Conservation (phyloP, 306 rosid species). For the Cyclanthera cordifolia region DNA sequence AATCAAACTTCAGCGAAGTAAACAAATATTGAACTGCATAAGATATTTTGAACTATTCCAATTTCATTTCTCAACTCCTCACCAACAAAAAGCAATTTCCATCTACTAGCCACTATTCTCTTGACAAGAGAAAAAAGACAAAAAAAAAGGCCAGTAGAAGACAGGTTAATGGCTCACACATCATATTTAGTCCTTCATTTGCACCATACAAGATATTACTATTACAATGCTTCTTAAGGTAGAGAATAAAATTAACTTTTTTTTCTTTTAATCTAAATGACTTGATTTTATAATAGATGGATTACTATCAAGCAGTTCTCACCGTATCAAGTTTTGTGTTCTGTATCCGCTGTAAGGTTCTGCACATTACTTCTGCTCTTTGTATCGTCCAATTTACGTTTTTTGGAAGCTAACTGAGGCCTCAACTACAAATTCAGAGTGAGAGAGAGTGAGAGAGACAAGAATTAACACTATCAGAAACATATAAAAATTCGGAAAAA, state of each 20-base stretch:
- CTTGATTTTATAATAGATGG: slow-evolving; percentile 21
- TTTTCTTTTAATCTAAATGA: slow-evolving; percentile 23
- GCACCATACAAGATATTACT: background rate
- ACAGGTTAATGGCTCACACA: slow-evolving; percentile 1
- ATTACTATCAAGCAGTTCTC: slow-evolving; percentile 16
- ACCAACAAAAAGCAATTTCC: slow-evolving; percentile 5
- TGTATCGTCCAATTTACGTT: slow-evolving; percentile 24
- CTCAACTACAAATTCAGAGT: slow-evolving; percentile 36
- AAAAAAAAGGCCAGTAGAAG: background rate
- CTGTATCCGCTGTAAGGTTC: slow-evolving; percentile 8
- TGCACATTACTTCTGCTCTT: slow-evolving; percentile 18
- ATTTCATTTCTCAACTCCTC: background rate
- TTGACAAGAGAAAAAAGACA: background rate
- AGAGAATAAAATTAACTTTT: slow-evolving; percentile 2
- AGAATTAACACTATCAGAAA: background rate
- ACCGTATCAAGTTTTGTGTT: slow-evolving; percentile 21
- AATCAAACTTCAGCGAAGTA: background rate
- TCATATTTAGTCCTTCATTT: slow-evolving; percentile 10
- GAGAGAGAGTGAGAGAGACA: background rate
- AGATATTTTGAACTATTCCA: slow-evolving; percentile 6
- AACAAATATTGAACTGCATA: background rate
- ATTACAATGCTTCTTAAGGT: slow-evolving; percentile 6
- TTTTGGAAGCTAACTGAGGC: slow-evolving; percentile 42
- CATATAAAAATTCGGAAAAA: background rate
- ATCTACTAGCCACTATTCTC: slow-evolving; percentile 3